Percentiles rank a stretch among this genome's conserved stretches.
Conservation (phyloP, 2,329 filamentous ascomycete species). For the Trichoderma sp. region DNA sequence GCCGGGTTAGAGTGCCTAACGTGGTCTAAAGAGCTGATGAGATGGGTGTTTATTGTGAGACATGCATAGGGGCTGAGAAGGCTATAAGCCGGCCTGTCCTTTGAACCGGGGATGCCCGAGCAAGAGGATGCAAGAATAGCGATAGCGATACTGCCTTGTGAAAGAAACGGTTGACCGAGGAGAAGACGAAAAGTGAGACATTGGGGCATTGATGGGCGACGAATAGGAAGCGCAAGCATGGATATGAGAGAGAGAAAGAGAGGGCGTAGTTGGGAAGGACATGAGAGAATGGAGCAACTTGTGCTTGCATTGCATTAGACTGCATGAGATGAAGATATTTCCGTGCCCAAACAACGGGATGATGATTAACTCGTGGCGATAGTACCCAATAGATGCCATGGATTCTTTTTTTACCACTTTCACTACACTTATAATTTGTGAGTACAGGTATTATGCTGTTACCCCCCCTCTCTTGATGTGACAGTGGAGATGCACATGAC, state of each 20-base stretch:
- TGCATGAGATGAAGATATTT: neutral
- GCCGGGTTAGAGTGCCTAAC: neutral
- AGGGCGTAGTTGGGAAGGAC: neutral
- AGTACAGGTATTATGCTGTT: neutral
- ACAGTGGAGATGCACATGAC: slow-evolving; percentile 8
- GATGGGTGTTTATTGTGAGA: slow-evolving; percentile 1
- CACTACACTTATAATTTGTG: no score
- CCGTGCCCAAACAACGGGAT: neutral
- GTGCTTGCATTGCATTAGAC: neutral
- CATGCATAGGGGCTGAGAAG: slow-evolving; percentile 18
- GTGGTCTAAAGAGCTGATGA: neutral
- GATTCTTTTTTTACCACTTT: neutral
- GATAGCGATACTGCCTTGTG: slow-evolving; percentile 6
- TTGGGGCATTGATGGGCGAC: neutral
- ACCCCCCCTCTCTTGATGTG: neutral
- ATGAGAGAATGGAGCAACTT: neutral
- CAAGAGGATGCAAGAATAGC: neutral
- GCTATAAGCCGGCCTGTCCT: neutral
- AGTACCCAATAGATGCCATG: neutral
- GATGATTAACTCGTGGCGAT: neutral
- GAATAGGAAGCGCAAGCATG: neutral
- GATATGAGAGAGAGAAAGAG: neutral
- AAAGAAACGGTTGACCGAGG: neutral
- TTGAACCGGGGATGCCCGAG: neutral
- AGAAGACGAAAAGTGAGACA: slow-evolving; percentile 1